Evolutionary conservation across 2,329 filamentous ascomycete species (phyloP).

Genomic region (Pseudogymnoascus sp.): DNA sequence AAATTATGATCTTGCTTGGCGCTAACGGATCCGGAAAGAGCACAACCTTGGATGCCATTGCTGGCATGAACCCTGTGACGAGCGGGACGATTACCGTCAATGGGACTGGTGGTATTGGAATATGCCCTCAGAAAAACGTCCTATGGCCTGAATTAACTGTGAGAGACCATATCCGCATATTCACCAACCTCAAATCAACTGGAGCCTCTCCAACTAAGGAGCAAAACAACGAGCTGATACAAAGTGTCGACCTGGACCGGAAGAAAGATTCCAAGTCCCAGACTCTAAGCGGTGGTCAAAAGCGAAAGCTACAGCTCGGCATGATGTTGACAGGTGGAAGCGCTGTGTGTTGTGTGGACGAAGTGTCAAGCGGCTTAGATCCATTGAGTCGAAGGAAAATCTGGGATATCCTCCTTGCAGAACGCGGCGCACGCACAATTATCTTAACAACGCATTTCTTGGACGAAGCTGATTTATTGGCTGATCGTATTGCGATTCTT

Average conservation of each 20-base stretch:
- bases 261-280: slow-evolving; percentile 67
- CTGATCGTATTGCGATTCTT: slow-evolving; percentile 81
- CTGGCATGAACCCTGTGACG: slow-evolving; percentile 71
- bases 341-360: slow-evolving; percentile 82
- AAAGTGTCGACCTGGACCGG: slow-evolving; percentile 63
- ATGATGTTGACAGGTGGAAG: slow-evolving; percentile 94
- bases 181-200: slow-evolving; percentile 72
- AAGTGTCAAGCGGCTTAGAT: slow-evolving; percentile 83
- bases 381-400: slow-evolving; percentile 81
- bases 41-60: slow-evolving; percentile 81
- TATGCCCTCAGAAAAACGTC: slow-evolving; percentile 90
- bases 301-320: slow-evolving; percentile 82
- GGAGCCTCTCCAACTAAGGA: slow-evolving; percentile 47
- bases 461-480: slow-evolving; percentile 84
- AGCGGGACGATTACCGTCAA: slow-evolving; percentile 72
- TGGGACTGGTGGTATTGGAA: slow-evolving; percentile 70
- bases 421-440: slow-evolving; percentile 74
- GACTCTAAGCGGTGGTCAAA: slow-evolving; percentile 84
- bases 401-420: slow-evolving; percentile 85
- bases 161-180: slow-evolving; percentile 74
- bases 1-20: slow-evolving; percentile 80
- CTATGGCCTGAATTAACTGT: slow-evolving; percentile 87
- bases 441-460: slow-evolving; percentile 89
- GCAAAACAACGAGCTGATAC: slow-evolving; percentile 57
- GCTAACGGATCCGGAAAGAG: slow-evolving; percentile 89